These are phyloP conservation scores for Chloropicon primus DNA, from an alignment of 139 green algal genomes.

Conservation along the genomic window DNA sequence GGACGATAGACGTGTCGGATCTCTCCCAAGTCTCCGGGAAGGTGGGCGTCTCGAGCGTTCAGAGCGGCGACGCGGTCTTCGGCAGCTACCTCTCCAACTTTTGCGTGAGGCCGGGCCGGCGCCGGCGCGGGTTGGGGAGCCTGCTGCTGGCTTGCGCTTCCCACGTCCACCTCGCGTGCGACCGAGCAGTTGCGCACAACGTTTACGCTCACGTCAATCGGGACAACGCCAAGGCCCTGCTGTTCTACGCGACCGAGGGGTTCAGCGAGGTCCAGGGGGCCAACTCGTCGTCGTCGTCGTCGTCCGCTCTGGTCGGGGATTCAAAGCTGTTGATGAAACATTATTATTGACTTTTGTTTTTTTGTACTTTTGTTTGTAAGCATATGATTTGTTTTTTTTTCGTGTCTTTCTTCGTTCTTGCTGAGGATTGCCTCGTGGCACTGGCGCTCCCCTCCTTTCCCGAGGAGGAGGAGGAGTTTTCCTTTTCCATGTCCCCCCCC, in stretches of 20 bases:
- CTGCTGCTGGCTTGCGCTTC: not conserved
- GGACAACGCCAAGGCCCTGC: not conserved
- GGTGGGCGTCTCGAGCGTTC: not conserved
- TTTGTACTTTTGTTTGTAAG: no score
- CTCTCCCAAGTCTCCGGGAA: not conserved
- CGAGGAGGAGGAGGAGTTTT: no score
- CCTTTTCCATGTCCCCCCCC: no score
- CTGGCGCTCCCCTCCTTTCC: no score
- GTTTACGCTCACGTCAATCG: not conserved
- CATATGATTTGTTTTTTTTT: no score
- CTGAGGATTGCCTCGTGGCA: no score
- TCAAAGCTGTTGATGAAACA: no score
- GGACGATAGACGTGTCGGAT: not conserved
- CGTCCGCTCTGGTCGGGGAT: no score
- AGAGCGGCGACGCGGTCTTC: not conserved
- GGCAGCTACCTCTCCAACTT: not conserved
- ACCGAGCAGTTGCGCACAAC: not conserved
- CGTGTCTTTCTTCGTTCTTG: no score
- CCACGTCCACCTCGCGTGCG: not conserved
- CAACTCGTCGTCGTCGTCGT: no score
- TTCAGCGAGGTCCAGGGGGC: not conserved
- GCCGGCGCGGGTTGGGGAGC: not conserved
- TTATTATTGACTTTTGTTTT: no score
- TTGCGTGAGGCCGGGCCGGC: not conserved
- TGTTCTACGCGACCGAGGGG: not conserved